Percentiles rank a stretch among this genome's conserved stretches.
These are phyloP conservation scores for Ramaria rubella DNA, from an alignment of 768 basidiomycete species.

Conservation along the genomic window DNA sequence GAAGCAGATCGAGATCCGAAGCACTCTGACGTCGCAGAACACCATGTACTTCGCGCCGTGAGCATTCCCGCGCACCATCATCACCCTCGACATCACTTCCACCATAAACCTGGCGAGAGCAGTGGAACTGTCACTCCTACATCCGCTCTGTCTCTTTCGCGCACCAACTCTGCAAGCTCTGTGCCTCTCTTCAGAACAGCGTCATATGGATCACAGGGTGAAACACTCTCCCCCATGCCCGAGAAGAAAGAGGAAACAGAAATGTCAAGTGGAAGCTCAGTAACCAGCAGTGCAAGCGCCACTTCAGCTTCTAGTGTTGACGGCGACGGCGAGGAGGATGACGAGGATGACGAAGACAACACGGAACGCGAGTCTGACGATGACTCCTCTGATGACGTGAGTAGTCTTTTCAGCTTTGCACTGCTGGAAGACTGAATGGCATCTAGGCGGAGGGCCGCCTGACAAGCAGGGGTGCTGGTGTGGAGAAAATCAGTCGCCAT, in stretches of 20 bases:
- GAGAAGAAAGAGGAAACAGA: not conserved
- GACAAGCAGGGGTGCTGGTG: slow-evolving; percentile 6
- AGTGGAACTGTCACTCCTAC: not conserved
- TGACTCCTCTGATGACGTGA: not conserved
- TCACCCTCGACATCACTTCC: slow-evolving; percentile 12
- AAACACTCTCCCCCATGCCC: not conserved
- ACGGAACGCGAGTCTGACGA: not conserved
- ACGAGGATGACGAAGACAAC: not conserved
- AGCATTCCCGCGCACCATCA: slow-evolving; percentile 32
- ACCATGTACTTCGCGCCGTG: slow-evolving; percentile 29
- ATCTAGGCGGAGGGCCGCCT: not conserved
- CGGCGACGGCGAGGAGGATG: slow-evolving; percentile 1
- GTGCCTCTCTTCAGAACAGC: not conserved
- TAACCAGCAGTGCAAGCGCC: not conserved
- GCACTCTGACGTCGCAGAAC: not conserved
- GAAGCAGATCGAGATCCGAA: slow-evolving; percentile 11
- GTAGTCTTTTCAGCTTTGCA: not conserved
- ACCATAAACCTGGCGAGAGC: not conserved
- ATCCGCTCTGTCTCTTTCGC: not conserved
- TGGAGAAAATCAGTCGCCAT: slow-evolving; percentile 11
- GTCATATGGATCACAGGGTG: not conserved
- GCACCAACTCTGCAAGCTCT: not conserved
- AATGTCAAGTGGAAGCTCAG: not conserved
- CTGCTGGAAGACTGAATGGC: not conserved
- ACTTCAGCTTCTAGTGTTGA: not conserved